phyloP scores from a whole-genome alignment of 495 filamentous ascomycete genomes.

The Podospora pseudocomata region DNA sequence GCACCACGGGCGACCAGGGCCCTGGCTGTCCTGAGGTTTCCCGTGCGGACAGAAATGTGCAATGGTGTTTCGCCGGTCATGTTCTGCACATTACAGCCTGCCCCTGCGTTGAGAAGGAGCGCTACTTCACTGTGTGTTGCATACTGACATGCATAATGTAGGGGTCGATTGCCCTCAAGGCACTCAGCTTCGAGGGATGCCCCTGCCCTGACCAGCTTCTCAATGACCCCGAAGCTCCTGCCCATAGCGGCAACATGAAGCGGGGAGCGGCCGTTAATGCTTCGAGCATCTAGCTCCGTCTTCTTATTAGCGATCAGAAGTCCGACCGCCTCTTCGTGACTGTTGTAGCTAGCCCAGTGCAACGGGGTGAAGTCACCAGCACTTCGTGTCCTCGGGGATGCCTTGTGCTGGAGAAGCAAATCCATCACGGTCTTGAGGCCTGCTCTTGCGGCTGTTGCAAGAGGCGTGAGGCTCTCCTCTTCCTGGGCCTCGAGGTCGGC shows the following conservation, averaged over 20 bases:
- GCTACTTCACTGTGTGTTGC: neutral
- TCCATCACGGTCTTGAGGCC: too few species aligned
- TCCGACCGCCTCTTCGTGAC: constrained; percentile 7
- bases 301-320: neutral
- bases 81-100: too few species aligned
- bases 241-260: constrained; percentile 3
- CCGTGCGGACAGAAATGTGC: too few species aligned
- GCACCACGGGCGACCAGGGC: too few species aligned
- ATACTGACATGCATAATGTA: neutral
- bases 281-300: too few species aligned
- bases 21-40: too few species aligned
- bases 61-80: too few species aligned
- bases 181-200: constrained; percentile 7
- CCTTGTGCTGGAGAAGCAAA: neutral
- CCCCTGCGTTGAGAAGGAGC: too few species aligned
- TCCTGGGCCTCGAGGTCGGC: too few species aligned
- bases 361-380: constrained; percentile 6
- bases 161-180: neutral
- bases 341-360: constrained; percentile 14
- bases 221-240: constrained; percentile 11
- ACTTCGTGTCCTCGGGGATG: constrained; percentile 1
- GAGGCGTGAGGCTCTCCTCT: too few species aligned
- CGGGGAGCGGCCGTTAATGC: too few species aligned
- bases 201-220: constrained; percentile 10
- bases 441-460: too few species aligned